Conservation (phyloP, 2,329 filamentous ascomycete species). For the Diaporthe longicolla region DNA sequence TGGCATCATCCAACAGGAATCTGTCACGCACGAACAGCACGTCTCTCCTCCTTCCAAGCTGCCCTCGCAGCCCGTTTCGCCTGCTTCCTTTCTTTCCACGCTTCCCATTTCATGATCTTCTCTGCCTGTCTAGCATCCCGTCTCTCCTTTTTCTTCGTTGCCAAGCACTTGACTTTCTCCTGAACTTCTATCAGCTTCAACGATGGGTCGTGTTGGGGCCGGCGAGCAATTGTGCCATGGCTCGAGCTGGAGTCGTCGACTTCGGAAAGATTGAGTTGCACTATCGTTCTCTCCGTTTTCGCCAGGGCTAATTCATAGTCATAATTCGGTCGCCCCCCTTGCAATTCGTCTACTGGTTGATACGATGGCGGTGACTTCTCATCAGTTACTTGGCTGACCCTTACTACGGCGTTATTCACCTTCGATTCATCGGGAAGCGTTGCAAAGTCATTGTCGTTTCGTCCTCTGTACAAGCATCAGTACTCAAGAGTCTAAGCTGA, state of each 20-base stretch:
- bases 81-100: slow-evolving; percentile 25
- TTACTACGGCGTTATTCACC: background rate
- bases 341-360: background rate
- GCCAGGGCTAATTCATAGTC: accelerated
- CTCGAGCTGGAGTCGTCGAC: background rate
- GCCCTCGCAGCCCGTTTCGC: slow-evolving; percentile 1
- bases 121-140: background rate
- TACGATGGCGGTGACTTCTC: background rate
- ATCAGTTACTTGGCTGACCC: background rate
- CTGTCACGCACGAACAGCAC: background rate
- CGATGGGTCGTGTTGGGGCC: too few relatives aligned
- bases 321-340: too few relatives aligned
- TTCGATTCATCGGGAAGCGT: background rate
- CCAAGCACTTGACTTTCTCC: slow-evolving; percentile 1
- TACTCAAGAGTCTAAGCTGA: background rate
- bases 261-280: background rate
- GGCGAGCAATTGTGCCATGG: accelerated
- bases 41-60: slow-evolving; percentile 1
- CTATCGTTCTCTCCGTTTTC: background rate
- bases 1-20: background rate
- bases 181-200: background rate
- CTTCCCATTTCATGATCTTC: background rate
- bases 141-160: background rate
- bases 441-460: background rate
- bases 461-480: background rate